A percentile compares a stretch with the other conserved stretches of the same genome.
phyloP scores from a whole-genome alignment of 2,329 filamentous ascomycete genomes.

The Kalaharituber pfeilii region DNA sequence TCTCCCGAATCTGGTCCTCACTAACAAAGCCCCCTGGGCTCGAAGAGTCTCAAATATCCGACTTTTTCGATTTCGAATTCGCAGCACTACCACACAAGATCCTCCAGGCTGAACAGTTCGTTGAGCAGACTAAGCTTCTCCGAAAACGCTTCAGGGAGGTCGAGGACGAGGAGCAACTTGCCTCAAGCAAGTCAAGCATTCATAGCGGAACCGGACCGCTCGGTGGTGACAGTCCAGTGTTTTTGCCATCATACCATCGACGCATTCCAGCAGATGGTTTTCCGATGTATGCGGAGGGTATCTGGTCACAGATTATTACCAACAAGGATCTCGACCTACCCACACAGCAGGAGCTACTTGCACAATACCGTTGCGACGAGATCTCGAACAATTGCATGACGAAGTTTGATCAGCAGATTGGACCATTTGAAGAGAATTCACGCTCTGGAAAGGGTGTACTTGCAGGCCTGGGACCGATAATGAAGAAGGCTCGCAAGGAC shows the following conservation, averaged over 20 bases:
- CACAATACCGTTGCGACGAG: slow-evolving; percentile 95
- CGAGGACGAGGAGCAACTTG: slow-evolving; percentile 32
- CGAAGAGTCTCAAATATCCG: slow-evolving; percentile 75
- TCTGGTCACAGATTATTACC: slow-evolving; percentile 97
- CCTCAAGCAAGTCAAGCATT: slow-evolving; percentile 6
- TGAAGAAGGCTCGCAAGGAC: slow-evolving; percentile 53
- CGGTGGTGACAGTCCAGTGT: slow-evolving; percentile 50
- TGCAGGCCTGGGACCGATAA: slow-evolving; percentile 53
- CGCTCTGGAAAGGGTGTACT: slow-evolving; percentile 60
- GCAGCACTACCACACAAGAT: slow-evolving; percentile 93
- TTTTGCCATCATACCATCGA: slow-evolving; percentile 86
- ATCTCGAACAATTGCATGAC: slow-evolving; percentile 78
- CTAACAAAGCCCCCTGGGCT: slow-evolving; percentile 82
- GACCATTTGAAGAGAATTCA: slow-evolving; percentile 64
- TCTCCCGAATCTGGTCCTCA: slow-evolving; percentile 79
- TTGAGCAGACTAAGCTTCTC: slow-evolving; percentile 59
- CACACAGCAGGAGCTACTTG: slow-evolving; percentile 89
- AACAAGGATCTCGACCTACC: slow-evolving; percentile 97
- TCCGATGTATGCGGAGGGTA: slow-evolving; percentile 74
- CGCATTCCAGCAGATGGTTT: slow-evolving; percentile 96
- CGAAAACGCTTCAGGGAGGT: slow-evolving; percentile 59
- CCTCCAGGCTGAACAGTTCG: slow-evolving; percentile 80
- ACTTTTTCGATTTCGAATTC: slow-evolving; percentile 98
- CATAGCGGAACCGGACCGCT: slow-evolving; percentile 2
- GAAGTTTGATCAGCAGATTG: slow-evolving; percentile 63